Evolutionary conservation across 2,329 filamentous ascomycete genomes (phyloP), one percentile per base, ranked within the genome.

Genomic region (Alternaria sp.): DNA sequence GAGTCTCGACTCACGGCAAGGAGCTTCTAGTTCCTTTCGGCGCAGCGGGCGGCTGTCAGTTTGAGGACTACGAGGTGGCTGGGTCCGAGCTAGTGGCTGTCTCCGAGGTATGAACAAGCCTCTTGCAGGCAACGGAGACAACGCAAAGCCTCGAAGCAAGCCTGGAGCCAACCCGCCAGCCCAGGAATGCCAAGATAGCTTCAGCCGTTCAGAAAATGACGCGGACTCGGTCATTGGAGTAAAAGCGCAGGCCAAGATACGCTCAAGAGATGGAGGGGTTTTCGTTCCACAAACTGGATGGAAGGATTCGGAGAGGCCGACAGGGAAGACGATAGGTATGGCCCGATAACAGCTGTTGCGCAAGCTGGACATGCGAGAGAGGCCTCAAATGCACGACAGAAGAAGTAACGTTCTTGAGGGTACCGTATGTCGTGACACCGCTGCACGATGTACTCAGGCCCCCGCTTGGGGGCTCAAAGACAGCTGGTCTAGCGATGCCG

Each of bases 131-230:
- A 49, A 69, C 58, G 52, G 60, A 66, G 63, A 60, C 28, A 63
- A 55, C 53, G 51, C 58, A 63, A 52, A 52, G 28, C 50, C 50
- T 50, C 28, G 56, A 59, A 59, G 55, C 44, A 72, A 74, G 67
- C 67, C 58, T 68, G 51, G 58, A 62, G 67, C 72, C 65, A 70
- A 66, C 64, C 57, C 66, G 65, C 30, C 59, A 61, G 69, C 73
- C 73, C 56, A 76, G 75, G 63, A 46, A 57, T 61, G 76, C 76
- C 77, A 79, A 79, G 73, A 46, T 47, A 28, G 46, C 45, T 52
- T 32, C 52, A 55, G 61, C 65, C 65, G 62, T 63, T 55, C 59
- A 60, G 56, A 69, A 32, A 45, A 45, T 30, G 30, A 45, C 43
- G 40, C 59, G 62, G 36, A n/a, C 23, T 46, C 59, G 44, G 57